Evolutionary conservation across 2,329 filamentous ascomycete species (phyloP), one percentile per base, ranked within the genome.

Genomic region (Penicillium sp.): DNA sequence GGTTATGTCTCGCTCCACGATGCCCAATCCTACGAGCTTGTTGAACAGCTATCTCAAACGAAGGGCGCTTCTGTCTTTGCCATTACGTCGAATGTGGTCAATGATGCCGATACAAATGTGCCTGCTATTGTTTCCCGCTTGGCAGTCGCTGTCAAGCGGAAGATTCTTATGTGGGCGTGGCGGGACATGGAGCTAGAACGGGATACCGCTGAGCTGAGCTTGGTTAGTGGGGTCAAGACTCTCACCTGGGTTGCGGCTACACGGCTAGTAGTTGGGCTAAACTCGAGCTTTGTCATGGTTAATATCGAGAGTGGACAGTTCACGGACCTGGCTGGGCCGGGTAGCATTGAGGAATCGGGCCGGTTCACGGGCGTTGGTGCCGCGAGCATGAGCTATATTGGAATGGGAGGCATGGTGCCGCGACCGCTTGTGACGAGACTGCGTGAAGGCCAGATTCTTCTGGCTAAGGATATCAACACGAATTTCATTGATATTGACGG

Each of bases 401-500:
- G 93, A 1, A 87, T 97, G 71, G 92, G 91, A 50, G 90, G 91
- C 42, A 94, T 92, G 79, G 91, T 93, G 56, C 93, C 94, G 2
- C 95, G 91, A 69, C 95, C 94, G 7, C 82, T 99, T 67, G 91
- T 91, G 6, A 88, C 93, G 6, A 89, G 89, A 65, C 81, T 99
- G 13, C 85, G 86, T 3, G 90, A 95, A 62, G 90, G 90, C 5
- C 86, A 97, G 75, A 85, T 97, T 72, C 78, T 99, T 58, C 82
- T 99, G n/a, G 91, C 93, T n/a, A 96, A 96, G 74, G 94, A 99
- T 67, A 91, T 97, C 68, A 96, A 97, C 73, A 96, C 93, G 1
- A 79, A 97, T 52, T 99, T 99, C 72, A 89, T 96, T 64, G 89
- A 94, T 57, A 85, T 89, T 12, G 83, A 91, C 31, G 94, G 93